Evolutionary conservation across 768 basidiomycete genomes (phyloP).

Genomic region (Suillus subluteus): DNA sequence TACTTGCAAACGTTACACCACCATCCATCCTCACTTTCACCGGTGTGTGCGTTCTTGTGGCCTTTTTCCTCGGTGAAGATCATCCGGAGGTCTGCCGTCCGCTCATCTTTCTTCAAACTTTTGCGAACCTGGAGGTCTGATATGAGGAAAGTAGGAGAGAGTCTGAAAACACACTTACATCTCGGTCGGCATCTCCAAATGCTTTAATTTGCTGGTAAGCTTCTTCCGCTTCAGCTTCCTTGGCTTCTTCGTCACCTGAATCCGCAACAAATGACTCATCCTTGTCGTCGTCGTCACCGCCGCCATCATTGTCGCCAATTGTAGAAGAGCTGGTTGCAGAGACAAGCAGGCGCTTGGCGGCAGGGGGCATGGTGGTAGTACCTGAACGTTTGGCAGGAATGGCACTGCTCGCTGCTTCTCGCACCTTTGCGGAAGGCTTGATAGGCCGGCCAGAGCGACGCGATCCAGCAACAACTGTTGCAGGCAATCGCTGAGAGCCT

Average conservation of each 20-base stretch:
- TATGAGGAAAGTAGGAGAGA: too few relatives aligned
- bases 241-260: background rate
- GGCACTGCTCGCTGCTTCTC: background rate
- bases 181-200: background rate
- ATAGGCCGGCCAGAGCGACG: background rate
- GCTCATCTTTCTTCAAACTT: too few relatives aligned
- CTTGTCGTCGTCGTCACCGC: background rate
- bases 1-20: too few relatives aligned
- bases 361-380: conserved; percentile 5
- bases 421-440: conserved; percentile 1
- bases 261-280: background rate
- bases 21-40: too few relatives aligned
- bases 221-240: conserved; percentile 3
- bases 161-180: too few relatives aligned
- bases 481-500: background rate
- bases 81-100: too few relatives aligned
- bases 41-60: too few relatives aligned
- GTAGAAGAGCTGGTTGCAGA: conserved; percentile 3
- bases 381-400: conserved; percentile 1
- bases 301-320: background rate
- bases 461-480: conserved; percentile 1
- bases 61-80: too few relatives aligned
- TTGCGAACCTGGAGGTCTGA: too few relatives aligned
- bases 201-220: conserved; percentile 4
- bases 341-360: background rate